Base-by-base conservation (phyloP, 257 asterid genomes). In the Fraxinus pennsylvanica region DNA sequence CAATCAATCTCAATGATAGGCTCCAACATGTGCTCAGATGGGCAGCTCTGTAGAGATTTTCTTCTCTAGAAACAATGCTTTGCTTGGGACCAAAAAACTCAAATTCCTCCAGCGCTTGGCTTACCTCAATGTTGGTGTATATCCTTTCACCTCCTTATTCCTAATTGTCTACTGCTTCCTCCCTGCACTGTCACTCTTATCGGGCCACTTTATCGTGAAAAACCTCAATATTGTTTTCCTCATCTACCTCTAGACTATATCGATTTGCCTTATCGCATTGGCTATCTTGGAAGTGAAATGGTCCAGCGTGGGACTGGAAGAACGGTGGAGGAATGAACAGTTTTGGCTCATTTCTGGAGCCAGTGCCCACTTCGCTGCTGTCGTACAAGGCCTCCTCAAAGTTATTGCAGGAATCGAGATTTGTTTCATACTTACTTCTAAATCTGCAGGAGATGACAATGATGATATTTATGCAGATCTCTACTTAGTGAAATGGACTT, bases 241-340 rank as follows among this genome's bases (percentile, higher is more conserved):
- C 1, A 68, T 68, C 25, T 83, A 79, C 32, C 89, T 90, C 2
- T 75, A 87, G 22, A 41, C 81, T 32, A 86, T 90, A 74, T 80
- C 91, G 19, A 67, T 90, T 43, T 85, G 89, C 84, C 88, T 90
- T 3, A 57, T 82, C 19, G 80, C 72, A 27, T 73, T 90, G 1
- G 94, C 92, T 33, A 32, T 90, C 15, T 63, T 90, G 3, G 94
- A 90, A 80, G 91, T 90, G 41, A 78, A 71, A 15, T 90, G 94
- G 94, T 88, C 94, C 0, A 91, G 92, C 1, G 88, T 90, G 0
- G 88, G 81, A 0, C 81, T 90, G 0, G 94, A 90, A 54, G 90
- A 90, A 57, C 88, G 92, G 92, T 90, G 94, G 94, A 67, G 94
- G 67, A 88, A 90, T 47, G 94, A 90, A 74, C 94, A 90, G 35